Conservation (phyloP, 225 moss, liverwort and hornwort genomes). For the Pseudoscleropodium purum region DNA sequence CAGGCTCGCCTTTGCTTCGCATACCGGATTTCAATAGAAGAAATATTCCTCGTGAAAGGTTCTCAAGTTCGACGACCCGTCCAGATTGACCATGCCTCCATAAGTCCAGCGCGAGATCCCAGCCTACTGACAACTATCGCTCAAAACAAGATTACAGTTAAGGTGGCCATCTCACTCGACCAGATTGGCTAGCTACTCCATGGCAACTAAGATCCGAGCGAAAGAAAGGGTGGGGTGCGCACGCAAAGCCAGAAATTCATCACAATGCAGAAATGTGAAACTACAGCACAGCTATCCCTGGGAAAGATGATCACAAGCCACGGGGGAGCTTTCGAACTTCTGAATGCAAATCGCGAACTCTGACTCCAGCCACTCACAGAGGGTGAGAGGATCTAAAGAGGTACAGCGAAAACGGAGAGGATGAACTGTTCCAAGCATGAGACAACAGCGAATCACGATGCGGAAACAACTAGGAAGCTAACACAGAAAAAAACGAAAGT, state of each 20-base stretch:
- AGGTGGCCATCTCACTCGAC: slow-evolving; percentile 3
- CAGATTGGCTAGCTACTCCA: slow-evolving; percentile 1
- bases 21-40: slow-evolving; percentile 6
- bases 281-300: slow-evolving; percentile 2
- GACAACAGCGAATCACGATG: slow-evolving; percentile 10
- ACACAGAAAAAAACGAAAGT: not conserved
- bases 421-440: not conserved
- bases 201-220: not conserved
- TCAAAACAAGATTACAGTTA: not conserved
- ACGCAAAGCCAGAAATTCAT: slow-evolving; percentile 1
- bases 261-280: slow-evolving; percentile 13
- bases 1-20: not conserved
- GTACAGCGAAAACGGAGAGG: not conserved
- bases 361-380: not conserved
- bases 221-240: not conserved
- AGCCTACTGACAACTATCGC: not conserved
- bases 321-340: not conserved
- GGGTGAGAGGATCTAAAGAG: not conserved
- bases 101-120: not conserved
- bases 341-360: not conserved
- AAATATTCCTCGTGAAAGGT: not conserved
- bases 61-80: slow-evolving; percentile 13
- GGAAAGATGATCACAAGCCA: not conserved
- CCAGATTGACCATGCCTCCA: slow-evolving; percentile 9
- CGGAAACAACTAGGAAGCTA: slow-evolving; percentile 6